Conservation (phyloP, 176 grass and related monocot species). For the Ensete glaucum region DNA sequence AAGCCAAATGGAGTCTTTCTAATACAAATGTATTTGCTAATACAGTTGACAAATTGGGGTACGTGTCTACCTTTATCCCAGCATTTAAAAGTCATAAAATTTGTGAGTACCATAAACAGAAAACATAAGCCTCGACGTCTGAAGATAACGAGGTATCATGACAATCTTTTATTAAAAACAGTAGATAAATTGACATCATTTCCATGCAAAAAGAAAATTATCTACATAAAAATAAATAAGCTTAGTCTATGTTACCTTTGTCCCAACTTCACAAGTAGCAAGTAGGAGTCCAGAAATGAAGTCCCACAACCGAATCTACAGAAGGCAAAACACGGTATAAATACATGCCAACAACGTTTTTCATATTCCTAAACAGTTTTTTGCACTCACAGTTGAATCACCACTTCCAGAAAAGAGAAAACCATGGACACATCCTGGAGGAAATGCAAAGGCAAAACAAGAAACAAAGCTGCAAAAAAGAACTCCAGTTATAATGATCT, state of each 20-base stretch:
- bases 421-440: slow-evolving; percentile 27
- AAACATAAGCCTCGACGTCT: no score
- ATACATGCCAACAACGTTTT: neutral
- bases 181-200: neutral
- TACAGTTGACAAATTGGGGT: no score
- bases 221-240: neutral
- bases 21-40: no score
- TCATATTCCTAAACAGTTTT: slow-evolving; percentile 14
- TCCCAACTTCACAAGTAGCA: slow-evolving; percentile 58
- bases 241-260: slow-evolving; percentile 33
- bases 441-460: slow-evolving; percentile 56
- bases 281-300: slow-evolving; percentile 69
- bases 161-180: neutral
- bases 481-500: neutral
- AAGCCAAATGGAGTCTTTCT: neutral
- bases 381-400: slow-evolving; percentile 78
- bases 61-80: neutral
- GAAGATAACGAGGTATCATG: neutral
- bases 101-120: neutral
- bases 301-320: slow-evolving; percentile 87
- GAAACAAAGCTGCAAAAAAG: slow-evolving; percentile 68
- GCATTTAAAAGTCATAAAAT: neutral
- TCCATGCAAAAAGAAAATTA: neutral
- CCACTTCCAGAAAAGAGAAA: slow-evolving; percentile 86
- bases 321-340: slow-evolving; percentile 11